Percentiles rank a stretch among this genome's conserved stretches.
phyloP scores from a whole-genome alignment of 163 green algal genomes.

The Chloroidium sp. region DNA sequence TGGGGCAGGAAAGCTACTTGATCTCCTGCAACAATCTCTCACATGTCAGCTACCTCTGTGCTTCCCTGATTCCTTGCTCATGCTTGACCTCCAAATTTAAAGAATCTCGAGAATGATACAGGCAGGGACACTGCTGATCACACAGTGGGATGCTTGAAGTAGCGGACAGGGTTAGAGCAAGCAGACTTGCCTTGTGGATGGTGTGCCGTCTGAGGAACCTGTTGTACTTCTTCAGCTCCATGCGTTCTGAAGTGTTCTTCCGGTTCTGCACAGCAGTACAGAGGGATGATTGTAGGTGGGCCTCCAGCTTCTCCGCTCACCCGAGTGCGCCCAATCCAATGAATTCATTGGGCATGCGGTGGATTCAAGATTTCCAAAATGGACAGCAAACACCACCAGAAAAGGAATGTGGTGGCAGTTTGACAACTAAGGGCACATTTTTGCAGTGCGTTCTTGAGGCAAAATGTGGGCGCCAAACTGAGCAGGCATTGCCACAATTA shows the following conservation, averaged over 20 bases:
- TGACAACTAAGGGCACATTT: background rate
- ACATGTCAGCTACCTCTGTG: too few species aligned
- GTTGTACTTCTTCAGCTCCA: conserved; percentile 98
- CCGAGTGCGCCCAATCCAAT: background rate
- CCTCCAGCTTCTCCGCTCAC: background rate
- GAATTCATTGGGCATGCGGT: background rate
- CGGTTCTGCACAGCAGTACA: conserved; percentile 61
- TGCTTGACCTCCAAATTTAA: too few species aligned
- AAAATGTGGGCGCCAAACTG: background rate
- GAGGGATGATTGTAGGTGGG: background rate
- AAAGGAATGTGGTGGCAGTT: background rate
- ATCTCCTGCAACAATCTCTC: too few species aligned
- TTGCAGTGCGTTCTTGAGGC: background rate
- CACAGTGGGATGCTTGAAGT: too few species aligned
- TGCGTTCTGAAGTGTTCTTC: conserved; percentile 80
- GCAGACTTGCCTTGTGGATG: conserved; percentile 26
- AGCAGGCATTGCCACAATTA: background rate
- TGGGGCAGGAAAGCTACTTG: too few species aligned
- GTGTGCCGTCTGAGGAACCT: conserved; percentile 46
- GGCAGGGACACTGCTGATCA: too few species aligned
- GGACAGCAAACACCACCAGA: background rate
- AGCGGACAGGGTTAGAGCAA: too few species aligned
- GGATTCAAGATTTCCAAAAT: too few species aligned
- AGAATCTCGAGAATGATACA: too few species aligned
- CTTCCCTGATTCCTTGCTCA: too few species aligned